A percentile compares a stretch with the other conserved stretches of the same genome.
These are phyloP conservation scores for Glycine soja DNA, from an alignment of 306 rosid genomes.

Conservation along the genomic window DNA sequence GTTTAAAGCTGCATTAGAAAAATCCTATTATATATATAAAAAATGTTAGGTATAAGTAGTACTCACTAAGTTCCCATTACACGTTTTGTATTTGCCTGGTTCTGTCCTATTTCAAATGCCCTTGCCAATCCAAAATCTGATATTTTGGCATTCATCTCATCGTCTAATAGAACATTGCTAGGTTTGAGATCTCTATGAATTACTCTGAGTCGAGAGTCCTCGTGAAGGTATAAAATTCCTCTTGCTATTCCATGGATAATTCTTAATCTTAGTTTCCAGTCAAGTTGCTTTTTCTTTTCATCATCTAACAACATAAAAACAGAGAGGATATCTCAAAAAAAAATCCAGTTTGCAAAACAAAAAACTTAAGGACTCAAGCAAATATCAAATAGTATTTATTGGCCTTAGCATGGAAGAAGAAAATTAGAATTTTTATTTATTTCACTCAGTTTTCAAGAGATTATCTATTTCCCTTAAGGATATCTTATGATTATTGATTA, in stretches of 20 bases:
- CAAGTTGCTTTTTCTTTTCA: conserved; percentile 43
- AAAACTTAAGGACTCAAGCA: neutral
- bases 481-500: neutral
- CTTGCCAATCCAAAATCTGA: conserved; percentile 65
- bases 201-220: conserved; percentile 56
- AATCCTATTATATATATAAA: too few species aligned
- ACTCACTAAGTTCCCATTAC: conserved; percentile 59
- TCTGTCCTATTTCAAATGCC: conserved; percentile 51
- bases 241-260: conserved; percentile 59
- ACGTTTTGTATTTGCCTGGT: conserved; percentile 53
- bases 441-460: neutral
- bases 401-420: neutral
- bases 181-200: conserved; percentile 66
- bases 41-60: neutral
- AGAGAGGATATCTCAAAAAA: neutral
- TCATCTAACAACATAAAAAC: conserved; percentile 31
- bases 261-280: conserved; percentile 48
- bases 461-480: neutral
- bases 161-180: conserved; percentile 55
- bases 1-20: neutral
- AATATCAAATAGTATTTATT: neutral
- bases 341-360: neutral
- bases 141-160: conserved; percentile 60
- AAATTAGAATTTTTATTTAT: neutral
- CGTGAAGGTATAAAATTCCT: conserved; percentile 64